Conservation (phyloP, 805 yeast species). For the Schwanniomyces vanrijiae region DNA sequence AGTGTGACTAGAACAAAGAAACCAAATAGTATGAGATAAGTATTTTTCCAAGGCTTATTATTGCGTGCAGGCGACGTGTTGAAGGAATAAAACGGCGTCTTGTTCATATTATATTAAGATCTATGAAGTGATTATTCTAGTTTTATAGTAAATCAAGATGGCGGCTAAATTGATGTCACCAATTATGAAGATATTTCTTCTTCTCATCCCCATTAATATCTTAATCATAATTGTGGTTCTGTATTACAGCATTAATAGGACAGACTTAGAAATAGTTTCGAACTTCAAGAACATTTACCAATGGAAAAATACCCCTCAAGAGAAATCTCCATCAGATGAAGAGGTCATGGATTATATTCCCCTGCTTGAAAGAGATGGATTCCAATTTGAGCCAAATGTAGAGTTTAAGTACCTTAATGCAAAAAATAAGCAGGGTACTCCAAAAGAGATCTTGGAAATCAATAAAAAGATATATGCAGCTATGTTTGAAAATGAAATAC, state of each 20-base stretch:
- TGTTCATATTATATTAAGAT: not conserved
- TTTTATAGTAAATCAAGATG: not conserved
- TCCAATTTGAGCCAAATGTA: conserved; percentile 27
- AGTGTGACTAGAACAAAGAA: not conserved
- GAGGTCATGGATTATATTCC: conserved; percentile 12
- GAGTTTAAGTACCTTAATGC: conserved; percentile 31
- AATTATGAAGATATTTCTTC: not conserved
- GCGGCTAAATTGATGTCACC: not conserved
- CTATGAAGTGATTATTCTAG: not conserved
- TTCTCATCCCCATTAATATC: not conserved
- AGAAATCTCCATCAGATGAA: conserved; percentile 7
- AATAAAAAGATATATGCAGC: conserved; percentile 41
- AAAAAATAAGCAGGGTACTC: conserved; percentile 23
- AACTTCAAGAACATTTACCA: not conserved
- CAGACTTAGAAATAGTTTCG: not conserved
- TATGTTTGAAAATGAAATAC: conserved; percentile 35
- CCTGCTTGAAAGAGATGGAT: conserved; percentile 11
- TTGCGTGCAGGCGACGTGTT: not conserved
- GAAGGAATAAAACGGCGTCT: not conserved
- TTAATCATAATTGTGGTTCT: not conserved
- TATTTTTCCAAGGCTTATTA: not conserved
- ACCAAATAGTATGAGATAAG: not conserved
- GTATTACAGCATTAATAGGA: not conserved
- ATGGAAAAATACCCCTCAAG: not conserved
- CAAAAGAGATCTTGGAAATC: conserved; percentile 30